Conservation (phyloP, 2,329 filamentous ascomycete genomes). For the Stromatinia cepivora region DNA sequence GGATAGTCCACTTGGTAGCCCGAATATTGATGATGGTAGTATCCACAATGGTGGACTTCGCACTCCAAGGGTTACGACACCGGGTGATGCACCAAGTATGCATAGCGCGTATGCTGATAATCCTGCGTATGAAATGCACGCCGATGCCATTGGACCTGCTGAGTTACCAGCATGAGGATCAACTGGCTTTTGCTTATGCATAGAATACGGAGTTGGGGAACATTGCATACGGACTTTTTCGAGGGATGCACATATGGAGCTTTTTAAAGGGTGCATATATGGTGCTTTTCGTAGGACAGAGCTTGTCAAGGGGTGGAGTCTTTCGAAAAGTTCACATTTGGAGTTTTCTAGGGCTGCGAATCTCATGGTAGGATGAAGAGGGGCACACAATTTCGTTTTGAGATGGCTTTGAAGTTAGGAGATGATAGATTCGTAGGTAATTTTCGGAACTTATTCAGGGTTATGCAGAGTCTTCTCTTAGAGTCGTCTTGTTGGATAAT, state of each 20-base stretch:
- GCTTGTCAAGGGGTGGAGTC: not conserved
- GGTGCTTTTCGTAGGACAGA: no score
- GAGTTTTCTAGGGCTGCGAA: not conserved
- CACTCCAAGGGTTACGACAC: not conserved
- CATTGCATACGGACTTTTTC: not conserved
- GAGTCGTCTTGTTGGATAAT: constrained; percentile 3
- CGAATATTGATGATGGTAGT: not conserved
- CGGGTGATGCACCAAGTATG: not conserved
- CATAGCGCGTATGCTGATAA: not conserved
- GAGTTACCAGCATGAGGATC: not conserved
- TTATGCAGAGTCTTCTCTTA: not conserved
- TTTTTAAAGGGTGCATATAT: not conserved
- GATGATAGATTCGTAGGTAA: constrained; percentile 1
- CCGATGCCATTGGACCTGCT: not conserved
- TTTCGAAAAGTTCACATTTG: not conserved
- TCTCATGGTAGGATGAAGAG: not conserved
- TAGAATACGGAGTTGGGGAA: not conserved
- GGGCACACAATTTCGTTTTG: not conserved
- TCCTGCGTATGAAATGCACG: not conserved
- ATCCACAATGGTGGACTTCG: not conserved
- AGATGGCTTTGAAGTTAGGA: not conserved
- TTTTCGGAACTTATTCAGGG: not conserved
- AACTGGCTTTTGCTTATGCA: not conserved
- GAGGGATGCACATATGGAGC: not conserved
- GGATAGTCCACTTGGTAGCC: constrained; percentile 3